Evolutionary conservation across 176 grass and related monocot species (phyloP), one percentile per base, ranked within the genome.

Genomic region (Paspalum notatum): DNA sequence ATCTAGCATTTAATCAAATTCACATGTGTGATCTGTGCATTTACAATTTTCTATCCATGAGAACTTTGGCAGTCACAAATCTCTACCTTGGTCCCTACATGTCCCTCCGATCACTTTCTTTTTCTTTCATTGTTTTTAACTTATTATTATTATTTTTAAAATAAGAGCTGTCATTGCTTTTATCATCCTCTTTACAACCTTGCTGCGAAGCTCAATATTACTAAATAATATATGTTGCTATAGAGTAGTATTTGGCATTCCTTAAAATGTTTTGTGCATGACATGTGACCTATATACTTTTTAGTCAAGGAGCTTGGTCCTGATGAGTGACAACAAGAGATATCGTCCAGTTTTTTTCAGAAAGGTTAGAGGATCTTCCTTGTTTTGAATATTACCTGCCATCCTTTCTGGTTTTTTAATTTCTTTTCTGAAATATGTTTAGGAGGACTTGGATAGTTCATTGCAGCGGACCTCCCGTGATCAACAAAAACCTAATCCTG

Each of bases 321-420:
- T 98, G 74, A 94, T 74, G 84, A 98, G 88, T 66, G 78, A 88
- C 80, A 85, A 92, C 80, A 94, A 94, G 85, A 94, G 80, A 87
- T 98, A 98, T 79, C 91, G 87, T 18, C 95, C 95, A 87, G 77
- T 92, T 89, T 98, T 97, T 90, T 98, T 98, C 74, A 91, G 95
- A 87, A 98, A 98, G 95, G 95, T 98, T 40, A 37, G 69, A 48
- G 55, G 25, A 55, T 51, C 32, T 76, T 66, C 59, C 2, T 67
- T 57, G 39, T 85, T 13, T 16, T 46, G 14, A 37, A 40, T 22
- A 56, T 67, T 53, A 4, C 12, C 59, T 84, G 47, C 73, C 14
- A 40, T 65, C 18, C 18, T 68, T 68, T 74, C 42, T 51, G n/a
- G 16, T 16, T 68, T 68, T 54, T 51, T 49, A 57, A 32, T 54